phyloP scores from a whole-genome alignment of 176 grass and related monocot genomes.

The Raddia guianensis region DNA sequence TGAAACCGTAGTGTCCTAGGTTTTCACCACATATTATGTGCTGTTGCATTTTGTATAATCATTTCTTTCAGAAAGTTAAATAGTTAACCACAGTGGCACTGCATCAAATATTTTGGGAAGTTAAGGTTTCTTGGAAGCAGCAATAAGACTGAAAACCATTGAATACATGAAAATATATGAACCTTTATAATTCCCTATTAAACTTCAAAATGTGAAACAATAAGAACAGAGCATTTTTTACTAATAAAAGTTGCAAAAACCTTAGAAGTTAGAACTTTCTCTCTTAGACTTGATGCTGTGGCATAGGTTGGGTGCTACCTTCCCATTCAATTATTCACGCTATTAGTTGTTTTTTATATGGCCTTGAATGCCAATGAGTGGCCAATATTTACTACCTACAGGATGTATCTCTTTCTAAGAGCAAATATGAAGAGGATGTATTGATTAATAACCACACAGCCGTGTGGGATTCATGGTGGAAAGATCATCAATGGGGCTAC shows the following conservation, averaged over 20 bases:
- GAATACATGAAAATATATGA: background rate
- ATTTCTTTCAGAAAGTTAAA: background rate
- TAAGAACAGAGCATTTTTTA: background rate
- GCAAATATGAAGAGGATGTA: conserved; percentile 95
- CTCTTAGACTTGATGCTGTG: conserved; percentile 7
- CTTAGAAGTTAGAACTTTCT: background rate
- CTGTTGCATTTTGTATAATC: background rate
- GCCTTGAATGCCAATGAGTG: conserved; percentile 17
- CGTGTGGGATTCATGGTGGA: conserved; percentile 99
- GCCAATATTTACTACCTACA: conserved; percentile 29
- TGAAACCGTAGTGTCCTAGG: background rate
- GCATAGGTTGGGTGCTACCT: background rate
- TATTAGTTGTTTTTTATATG: conserved; percentile 6
- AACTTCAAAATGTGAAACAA: background rate
- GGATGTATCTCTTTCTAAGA: conserved; percentile 81
- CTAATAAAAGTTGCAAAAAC: background rate
- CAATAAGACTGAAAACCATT: background rate
- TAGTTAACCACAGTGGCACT: background rate
- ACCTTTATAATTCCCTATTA: background rate
- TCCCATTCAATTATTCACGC: background rate
- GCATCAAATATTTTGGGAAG: background rate
- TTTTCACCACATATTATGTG: background rate
- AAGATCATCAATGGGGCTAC: conserved; percentile 97
- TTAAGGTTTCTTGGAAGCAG: background rate
- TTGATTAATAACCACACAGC: conserved; percentile 88